These are phyloP conservation scores for Aspergillus neotritici DNA, from an alignment of 2,329 filamentous ascomycete species.

Conservation along the genomic window DNA sequence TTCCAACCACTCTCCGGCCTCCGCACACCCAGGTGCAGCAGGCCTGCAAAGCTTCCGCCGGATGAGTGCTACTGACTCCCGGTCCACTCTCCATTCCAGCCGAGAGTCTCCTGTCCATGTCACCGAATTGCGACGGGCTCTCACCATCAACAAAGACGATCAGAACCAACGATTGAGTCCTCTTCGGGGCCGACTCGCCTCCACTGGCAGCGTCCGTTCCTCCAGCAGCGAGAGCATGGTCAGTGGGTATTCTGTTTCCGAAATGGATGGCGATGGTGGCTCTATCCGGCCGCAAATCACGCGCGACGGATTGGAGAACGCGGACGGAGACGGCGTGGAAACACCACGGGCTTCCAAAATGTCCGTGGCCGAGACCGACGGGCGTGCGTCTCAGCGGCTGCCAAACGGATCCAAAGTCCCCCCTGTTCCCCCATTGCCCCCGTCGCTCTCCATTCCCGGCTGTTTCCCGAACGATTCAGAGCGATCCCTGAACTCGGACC, in stretches of 20 bases:
- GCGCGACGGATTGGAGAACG: constrained; percentile 14
- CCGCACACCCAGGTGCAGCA: constrained; percentile 19
- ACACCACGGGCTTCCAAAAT: constrained; percentile 27
- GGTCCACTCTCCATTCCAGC: constrained; percentile 33
- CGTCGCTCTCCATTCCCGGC: constrained; percentile 36
- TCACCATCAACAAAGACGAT: constrained; percentile 36
- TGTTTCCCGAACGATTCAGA: constrained; percentile 38
- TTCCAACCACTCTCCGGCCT: constrained; percentile 21
- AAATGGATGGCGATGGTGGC: constrained; percentile 25
- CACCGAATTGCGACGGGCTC: constrained; percentile 45
- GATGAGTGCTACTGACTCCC: constrained; percentile 35
- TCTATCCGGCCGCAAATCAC: constrained; percentile 26
- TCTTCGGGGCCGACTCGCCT: constrained; percentile 34
- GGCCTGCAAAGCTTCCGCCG: constrained; percentile 29
- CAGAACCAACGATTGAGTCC: constrained; percentile 38
- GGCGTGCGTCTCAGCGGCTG: constrained; percentile 1
- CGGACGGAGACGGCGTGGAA: constrained; percentile 25
- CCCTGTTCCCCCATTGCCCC: constrained; percentile 43
- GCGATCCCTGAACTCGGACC: constrained; percentile 26
- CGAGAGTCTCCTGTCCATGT: constrained; percentile 43
- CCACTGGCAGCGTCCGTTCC: constrained; percentile 29
- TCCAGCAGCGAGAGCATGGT: constrained; percentile 45
- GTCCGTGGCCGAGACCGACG: constrained; percentile 10
- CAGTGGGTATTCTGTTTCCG: constrained; percentile 35
- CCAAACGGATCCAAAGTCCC: constrained; percentile 24